Evolutionary conservation across 139 green algal genomes (phyloP), one percentile per base, ranked within the genome.

Genomic region (Monoraphidium neglectum): DNA sequence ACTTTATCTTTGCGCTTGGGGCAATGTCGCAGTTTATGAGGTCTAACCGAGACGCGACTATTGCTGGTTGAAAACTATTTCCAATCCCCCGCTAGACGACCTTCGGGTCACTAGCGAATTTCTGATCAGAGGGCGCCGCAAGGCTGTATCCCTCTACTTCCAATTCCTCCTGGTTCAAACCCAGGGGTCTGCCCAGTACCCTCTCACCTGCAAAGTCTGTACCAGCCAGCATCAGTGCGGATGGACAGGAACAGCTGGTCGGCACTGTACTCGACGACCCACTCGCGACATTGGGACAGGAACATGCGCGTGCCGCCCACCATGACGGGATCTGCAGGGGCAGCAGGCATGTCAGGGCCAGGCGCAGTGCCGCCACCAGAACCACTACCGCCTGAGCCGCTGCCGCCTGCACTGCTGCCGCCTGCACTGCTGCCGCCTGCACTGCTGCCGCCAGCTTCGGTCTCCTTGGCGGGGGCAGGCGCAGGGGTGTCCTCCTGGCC

Each of bases 211-310:
- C 85, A 80, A 47, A 97, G 86, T 53, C 88, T 86, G 87, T 99
- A 99, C 93, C 92, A 97, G 13, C 87, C 93, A 15, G 89, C 88
- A 72, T 98, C 93, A 10, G 95, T 99, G 23, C 94, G 85, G 53
- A 98, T 87, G 77, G 84, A 92, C 75, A 99, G 93, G 85, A 94
- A 95, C 33, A 99, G 84, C 89, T 91, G 90, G 78, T 97, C 95
- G 28, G 81, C 83, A 1, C 73, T 64, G 74, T 89, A 93, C 81
- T 99, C 95, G n/a, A 98, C 85, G 5, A 95, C 83, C 94, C 94
- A 98, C 83, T 98, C 95, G 54, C 87, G 83, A 74, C 98, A 94
- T 80, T 96, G 91, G 37, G 69, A 82, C n/a, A 97, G 79, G 87
- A 82, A 98, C 72, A 97, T 77, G 33, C 94, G 83, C 85, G 97